Percentiles rank a stretch among this genome's conserved stretches.
phyloP scores from a whole-genome alignment of 495 filamentous ascomycete genomes.

The Podospora conica region DNA sequence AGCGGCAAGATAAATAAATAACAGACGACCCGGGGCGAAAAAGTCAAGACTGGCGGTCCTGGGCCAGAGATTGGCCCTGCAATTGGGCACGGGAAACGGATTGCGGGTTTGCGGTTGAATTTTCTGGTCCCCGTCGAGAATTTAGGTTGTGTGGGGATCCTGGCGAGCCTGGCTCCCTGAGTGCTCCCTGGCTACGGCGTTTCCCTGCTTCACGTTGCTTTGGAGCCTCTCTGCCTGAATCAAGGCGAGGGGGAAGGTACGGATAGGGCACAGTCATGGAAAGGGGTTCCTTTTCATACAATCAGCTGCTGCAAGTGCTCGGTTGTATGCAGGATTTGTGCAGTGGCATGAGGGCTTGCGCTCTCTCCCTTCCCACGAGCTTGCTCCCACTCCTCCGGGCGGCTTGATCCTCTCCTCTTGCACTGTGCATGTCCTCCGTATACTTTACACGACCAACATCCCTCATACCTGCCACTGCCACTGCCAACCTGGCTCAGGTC shows the following conservation, averaged over 20 bases:
- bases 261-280: not conserved
- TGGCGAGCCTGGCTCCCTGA: no score
- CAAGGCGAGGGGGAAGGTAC: no score
- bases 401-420: not conserved
- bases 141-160: slow-evolving; percentile 24
- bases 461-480: not conserved
- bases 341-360: slow-evolving; percentile 14
- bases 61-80: slow-evolving; percentile 6
- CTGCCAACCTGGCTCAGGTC: no score
- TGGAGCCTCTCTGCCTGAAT: slow-evolving; percentile 19
- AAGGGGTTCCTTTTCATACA: slow-evolving; percentile 5
- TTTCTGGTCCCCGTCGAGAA: slow-evolving; percentile 24
- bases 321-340: slow-evolving; percentile 29
- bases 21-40: not conserved
- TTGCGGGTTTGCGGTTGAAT: slow-evolving; percentile 26
- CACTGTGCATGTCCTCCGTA: not conserved
- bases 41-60: not conserved
- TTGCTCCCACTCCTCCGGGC: not conserved
- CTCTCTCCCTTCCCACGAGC: not conserved
- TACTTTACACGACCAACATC: not conserved
- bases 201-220: slow-evolving; percentile 18
- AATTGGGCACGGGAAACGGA: slow-evolving; percentile 15
- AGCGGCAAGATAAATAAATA: slow-evolving; percentile 21
- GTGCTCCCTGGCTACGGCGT: no score
- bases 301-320: slow-evolving; percentile 22